Evolutionary conservation across 2,329 filamentous ascomycete genomes (phyloP).

Genomic region (Penicillium sp.): DNA sequence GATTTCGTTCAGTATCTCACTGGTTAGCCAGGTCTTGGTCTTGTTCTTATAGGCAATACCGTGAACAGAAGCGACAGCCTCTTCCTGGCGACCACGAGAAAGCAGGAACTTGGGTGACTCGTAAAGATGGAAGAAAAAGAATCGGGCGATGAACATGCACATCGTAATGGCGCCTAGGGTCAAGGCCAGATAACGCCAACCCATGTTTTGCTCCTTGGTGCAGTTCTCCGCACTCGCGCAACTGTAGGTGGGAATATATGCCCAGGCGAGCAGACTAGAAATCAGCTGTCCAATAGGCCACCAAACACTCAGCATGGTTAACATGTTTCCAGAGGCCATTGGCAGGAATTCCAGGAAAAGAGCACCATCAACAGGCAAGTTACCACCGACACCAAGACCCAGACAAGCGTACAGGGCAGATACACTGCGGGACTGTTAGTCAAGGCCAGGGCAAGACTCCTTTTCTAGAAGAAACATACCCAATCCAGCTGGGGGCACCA

Average conservation of each 20-base stretch:
- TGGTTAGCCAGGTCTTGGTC: slow-evolving; percentile 73
- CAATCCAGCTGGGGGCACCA: slow-evolving; percentile 69
- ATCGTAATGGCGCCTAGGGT: slow-evolving; percentile 75
- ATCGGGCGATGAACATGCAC: slow-evolving; percentile 76
- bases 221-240: slow-evolving; percentile 49
- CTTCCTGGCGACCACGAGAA: slow-evolving; percentile 71
- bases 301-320: slow-evolving; percentile 81
- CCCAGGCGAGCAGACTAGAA: slow-evolving; percentile 57
- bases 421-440: slow-evolving; percentile 40
- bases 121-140: slow-evolving; percentile 79
- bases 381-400: slow-evolving; percentile 73
- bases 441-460: slow-evolving; percentile 29
- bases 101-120: slow-evolving; percentile 86
- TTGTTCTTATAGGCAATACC: slow-evolving; percentile 74
- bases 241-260: slow-evolving; percentile 71
- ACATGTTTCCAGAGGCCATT: slow-evolving; percentile 68
- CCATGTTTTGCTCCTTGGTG: slow-evolving; percentile 61
- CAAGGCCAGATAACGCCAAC: slow-evolving; percentile 76
- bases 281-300: slow-evolving; percentile 82
- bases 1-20: slow-evolving; percentile 64
- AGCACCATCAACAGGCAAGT: slow-evolving; percentile 77
- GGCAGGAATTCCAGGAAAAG: slow-evolving; percentile 83
- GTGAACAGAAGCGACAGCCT: slow-evolving; percentile 79
- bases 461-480: slow-evolving; percentile 29
- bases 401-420: slow-evolving; percentile 64